Conservation (phyloP, 2,329 filamentous ascomycete genomes). For the Zasmidium cellare region DNA sequence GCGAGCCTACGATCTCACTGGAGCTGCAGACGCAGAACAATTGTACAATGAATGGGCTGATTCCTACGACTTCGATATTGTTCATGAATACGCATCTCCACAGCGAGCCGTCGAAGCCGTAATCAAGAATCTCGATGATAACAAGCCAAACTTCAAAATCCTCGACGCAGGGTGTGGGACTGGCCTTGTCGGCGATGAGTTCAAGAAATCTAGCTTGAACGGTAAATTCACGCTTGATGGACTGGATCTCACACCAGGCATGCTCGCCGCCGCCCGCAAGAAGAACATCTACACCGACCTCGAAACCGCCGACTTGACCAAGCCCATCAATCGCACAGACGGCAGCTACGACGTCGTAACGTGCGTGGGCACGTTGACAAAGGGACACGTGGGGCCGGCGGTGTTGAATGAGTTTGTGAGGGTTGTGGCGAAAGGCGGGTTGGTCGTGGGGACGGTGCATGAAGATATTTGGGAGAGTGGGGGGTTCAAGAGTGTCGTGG, state of each 20-base stretch:
- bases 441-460: constrained; percentile 20
- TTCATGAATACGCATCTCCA: constrained; percentile 14
- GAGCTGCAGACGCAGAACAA: constrained; percentile 5
- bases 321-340: constrained; percentile 11
- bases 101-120: constrained; percentile 10
- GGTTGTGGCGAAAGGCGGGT: constrained; percentile 9
- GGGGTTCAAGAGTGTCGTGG: constrained; percentile 14
- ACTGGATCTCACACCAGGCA: constrained; percentile 14
- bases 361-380: constrained; percentile 21
- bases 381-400: constrained; percentile 18
- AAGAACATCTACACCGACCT: constrained; percentile 15
- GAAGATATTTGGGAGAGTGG: constrained; percentile 19
- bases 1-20: constrained; percentile 15
- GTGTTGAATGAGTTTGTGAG: constrained; percentile 16
- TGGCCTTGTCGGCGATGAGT: constrained; percentile 11
- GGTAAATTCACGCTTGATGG: constrained; percentile 13
- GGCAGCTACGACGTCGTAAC: constrained; percentile 15
- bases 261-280: constrained; percentile 14
- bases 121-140: not conserved
- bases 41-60: constrained; percentile 21
- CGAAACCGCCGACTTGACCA: constrained; percentile 14
- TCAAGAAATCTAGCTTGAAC: constrained; percentile 1
- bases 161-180: constrained; percentile 21
- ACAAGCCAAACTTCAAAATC: constrained; percentile 3
- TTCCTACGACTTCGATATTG: constrained; percentile 14